Base-by-base conservation (phyloP, 345 rosid genomes). In the Leavenworthia alabamica region DNA sequence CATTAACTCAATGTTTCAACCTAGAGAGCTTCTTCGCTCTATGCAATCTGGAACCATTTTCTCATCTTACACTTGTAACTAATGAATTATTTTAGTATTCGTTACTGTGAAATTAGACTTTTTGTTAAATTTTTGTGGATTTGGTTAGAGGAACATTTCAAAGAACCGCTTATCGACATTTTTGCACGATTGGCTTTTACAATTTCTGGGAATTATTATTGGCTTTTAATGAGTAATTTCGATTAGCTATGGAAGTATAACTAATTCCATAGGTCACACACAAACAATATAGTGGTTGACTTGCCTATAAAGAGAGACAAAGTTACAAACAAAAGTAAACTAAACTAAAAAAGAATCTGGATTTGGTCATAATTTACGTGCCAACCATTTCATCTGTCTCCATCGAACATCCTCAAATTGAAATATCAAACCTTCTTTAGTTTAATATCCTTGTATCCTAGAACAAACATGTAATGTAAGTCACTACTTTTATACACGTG, bases 401-500 rank as follows among this genome's bases (percentile, higher is more conserved):
- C 31, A 52, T 68, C 67, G 13, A 67, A 31, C 60, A 43, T 68
- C 40, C 62, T 35, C 51, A 42, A 16, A 10, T 10, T 24, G 66
- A 52, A 6, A 17, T 16, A 7, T 50, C 41, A 24, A 33, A 51
- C 13, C 4, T 19, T 3, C 7, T 17, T 4, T 1, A 48, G 3
- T 5, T 24, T 37, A 56, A 57, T 26, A 37, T 15, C 11, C 15
- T 33, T 12, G 28, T 37, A 44, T 55, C 46, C n/a, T n/a, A 16
- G 28, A 68, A 60, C 73, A 28, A 29, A 60, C 66, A 70, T 70
- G 69, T 39, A 56, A 70, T 70, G 69, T 39, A 56, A 56, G 70
- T 19, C 75, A 71, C 66, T 64, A 63, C 75, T 71, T 55, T 50
- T 13, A 3, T 37, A 15, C 41, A n/a, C 16, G 41, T 37, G 42